Percentiles rank a stretch among this genome's conserved stretches.
phyloP scores from a whole-genome alignment of 2,329 filamentous ascomycete genomes.

The Leptographium galeiforme region DNA sequence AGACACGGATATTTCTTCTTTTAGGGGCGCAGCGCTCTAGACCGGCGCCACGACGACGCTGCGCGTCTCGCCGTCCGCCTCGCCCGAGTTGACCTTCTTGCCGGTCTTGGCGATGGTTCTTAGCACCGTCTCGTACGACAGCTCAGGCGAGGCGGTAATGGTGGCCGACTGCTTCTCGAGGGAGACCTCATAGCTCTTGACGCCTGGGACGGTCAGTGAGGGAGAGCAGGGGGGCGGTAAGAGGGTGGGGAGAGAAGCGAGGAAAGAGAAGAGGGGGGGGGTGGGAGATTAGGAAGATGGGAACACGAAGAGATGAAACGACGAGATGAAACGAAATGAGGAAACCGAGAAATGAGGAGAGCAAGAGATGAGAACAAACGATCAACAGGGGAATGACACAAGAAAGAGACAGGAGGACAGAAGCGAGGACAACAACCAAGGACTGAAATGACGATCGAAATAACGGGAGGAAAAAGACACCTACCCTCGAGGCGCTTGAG shows the following conservation, averaged over 20 bases:
- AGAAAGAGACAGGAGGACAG: too few relatives aligned
- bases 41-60: conserved; percentile 30
- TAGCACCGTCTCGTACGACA: conserved; percentile 70
- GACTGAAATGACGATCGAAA: too few relatives aligned
- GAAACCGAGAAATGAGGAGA: too few relatives aligned
- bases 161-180: conserved; percentile 76
- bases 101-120: conserved; percentile 89
- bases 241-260: too few relatives aligned
- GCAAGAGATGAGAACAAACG: too few relatives aligned
- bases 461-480: conserved; percentile 14
- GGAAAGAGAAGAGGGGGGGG: not conserved
- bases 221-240: not conserved
- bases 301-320: not conserved
- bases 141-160: conserved; percentile 53
- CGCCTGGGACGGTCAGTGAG: conserved; percentile 37
- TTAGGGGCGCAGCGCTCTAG: not conserved
- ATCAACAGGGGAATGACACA: too few relatives aligned
- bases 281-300: not conserved
- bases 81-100: conserved; percentile 72
- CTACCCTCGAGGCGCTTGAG: conserved; percentile 83
- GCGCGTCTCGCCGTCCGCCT: conserved; percentile 51
- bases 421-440: too few relatives aligned
- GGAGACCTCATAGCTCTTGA: conserved; percentile 75
- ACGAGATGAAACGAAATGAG: too few relatives aligned
- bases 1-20: too few relatives aligned